Evolutionary conservation across 495 filamentous ascomycete species (phyloP).

Genomic region (Podospora anserina): DNA sequence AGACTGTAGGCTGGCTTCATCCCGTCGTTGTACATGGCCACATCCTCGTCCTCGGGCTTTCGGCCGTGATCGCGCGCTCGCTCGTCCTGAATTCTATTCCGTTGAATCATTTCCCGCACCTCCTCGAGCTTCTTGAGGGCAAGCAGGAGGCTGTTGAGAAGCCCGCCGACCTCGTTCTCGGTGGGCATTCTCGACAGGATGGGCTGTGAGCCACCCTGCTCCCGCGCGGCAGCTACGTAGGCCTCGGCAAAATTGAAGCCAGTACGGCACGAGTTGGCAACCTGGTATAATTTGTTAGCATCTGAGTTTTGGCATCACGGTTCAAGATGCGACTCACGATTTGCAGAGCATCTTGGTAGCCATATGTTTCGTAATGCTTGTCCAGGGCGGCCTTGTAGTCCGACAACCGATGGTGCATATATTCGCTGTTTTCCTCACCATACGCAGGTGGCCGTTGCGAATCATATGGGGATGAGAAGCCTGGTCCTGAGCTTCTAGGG

Average conservation of each 20-base stretch:
- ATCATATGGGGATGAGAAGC: slow-evolving; percentile 42
- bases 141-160: slow-evolving; percentile 38
- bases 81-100: slow-evolving; percentile 36
- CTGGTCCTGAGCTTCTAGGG: slow-evolving; percentile 35
- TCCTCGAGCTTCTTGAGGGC: slow-evolving; percentile 45
- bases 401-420: slow-evolving; percentile 5
- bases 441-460: slow-evolving; percentile 37
- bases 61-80: slow-evolving; percentile 41
- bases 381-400: slow-evolving; percentile 42
- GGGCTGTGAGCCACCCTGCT: slow-evolving; percentile 46
- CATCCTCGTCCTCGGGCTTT: slow-evolving; percentile 44
- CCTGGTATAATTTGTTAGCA: slow-evolving; percentile 36
- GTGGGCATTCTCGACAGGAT: slow-evolving; percentile 46
- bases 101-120: slow-evolving; percentile 43
- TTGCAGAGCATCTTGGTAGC: slow-evolving; percentile 42
- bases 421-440: slow-evolving; percentile 30
- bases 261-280: slow-evolving; percentile 42
- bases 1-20: slow-evolving; percentile 43
- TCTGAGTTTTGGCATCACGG: not conserved
- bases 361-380: slow-evolving; percentile 42
- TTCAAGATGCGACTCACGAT: slow-evolving; percentile 32
- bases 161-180: slow-evolving; percentile 42
- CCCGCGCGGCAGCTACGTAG: slow-evolving; percentile 45
- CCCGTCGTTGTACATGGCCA: slow-evolving; percentile 46
- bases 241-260: slow-evolving; percentile 48